A percentile compares a stretch with the other conserved stretches of the same genome.
Conservation (phyloP, 2,329 filamentous ascomycete species). For the Epichloe elymi region DNA sequence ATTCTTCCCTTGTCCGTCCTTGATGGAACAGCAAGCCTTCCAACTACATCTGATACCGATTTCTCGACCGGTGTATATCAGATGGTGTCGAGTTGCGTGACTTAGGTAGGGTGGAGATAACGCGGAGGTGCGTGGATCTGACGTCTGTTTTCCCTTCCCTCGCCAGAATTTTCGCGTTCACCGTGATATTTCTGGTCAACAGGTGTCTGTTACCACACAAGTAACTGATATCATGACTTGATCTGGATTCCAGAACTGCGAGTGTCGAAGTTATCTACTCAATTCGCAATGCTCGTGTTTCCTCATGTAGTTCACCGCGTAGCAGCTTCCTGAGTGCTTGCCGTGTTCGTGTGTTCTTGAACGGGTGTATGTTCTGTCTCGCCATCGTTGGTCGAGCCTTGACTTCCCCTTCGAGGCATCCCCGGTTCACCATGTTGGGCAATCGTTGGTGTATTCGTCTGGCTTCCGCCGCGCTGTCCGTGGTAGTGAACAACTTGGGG, state of each 20-base stretch:
- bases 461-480: slow-evolving; percentile 53
- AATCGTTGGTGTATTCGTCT: slow-evolving; percentile 50
- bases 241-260: neutral
- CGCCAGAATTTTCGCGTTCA: neutral
- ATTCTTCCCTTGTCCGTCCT: neutral
- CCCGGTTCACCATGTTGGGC: slow-evolving; percentile 37
- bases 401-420: slow-evolving; percentile 33
- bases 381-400: slow-evolving; percentile 28
- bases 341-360: slow-evolving; percentile 19
- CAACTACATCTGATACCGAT: neutral
- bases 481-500: slow-evolving; percentile 57
- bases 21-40: neutral
- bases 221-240: neutral
- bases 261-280: neutral
- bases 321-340: slow-evolving; percentile 8
- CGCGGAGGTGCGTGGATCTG: neutral
- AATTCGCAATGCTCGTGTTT: neutral
- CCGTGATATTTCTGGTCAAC: too few species aligned
- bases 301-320: neutral
- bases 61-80: neutral
- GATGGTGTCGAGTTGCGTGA: too few species aligned
- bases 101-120: too few species aligned
- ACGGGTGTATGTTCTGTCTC: slow-evolving; percentile 24
- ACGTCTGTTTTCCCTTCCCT: too few species aligned
- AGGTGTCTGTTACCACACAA: neutral